Evolutionary conservation across 257 asterid species (phyloP), one percentile per base, ranked within the genome.

Genomic region (Ocimum tenuiflorum): DNA sequence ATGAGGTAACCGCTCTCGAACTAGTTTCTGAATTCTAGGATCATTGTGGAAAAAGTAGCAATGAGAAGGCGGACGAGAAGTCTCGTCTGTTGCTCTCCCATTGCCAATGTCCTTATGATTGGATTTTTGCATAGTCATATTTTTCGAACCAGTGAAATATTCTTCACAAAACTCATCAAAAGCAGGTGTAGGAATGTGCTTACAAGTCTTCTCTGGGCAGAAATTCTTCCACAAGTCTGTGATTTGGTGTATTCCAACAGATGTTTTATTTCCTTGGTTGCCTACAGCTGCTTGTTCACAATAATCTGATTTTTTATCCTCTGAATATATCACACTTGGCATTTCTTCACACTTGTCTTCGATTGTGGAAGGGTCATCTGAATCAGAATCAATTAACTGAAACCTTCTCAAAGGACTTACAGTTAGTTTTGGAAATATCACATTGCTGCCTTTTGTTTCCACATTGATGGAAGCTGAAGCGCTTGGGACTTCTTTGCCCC

Each of bases 361-460:
- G 39, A 42, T 63, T 48, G 64, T 38, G 59, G 83, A 80, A 71
- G 85, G 83, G 69, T 87, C 91, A 69, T 87, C 98, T 36, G 83
- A 85, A 75, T 87, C 95, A 48, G 96, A 91, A 77, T 85, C 91
- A 43, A 94, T 83, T 82, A 94, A 69, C 80, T 86, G 96, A 79
- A 88, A 94, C 80, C 70, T 88, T 81, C 96, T 86, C 56, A 88
- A 74, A 67, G 99, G 99, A 76, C 97, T 94, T 58, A 75, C 66
- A 58, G 84, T 62, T 68, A 77, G 73, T 71, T 77, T 61, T 2
- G 95, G 87, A 65, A 85, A 77, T 39, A 75, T 22, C 49, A 68
- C 12, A 52, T 69, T 77, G 75, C 65, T 72, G 76, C 73, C 51
- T 38, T 53, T 63, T 49, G 67, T 70, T 60, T 59, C 78, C 39